Evolutionary conservation across 768 basidiomycete species (phyloP), one percentile per base, ranked within the genome.

Genomic region (Hygrocybe coccinea): DNA sequence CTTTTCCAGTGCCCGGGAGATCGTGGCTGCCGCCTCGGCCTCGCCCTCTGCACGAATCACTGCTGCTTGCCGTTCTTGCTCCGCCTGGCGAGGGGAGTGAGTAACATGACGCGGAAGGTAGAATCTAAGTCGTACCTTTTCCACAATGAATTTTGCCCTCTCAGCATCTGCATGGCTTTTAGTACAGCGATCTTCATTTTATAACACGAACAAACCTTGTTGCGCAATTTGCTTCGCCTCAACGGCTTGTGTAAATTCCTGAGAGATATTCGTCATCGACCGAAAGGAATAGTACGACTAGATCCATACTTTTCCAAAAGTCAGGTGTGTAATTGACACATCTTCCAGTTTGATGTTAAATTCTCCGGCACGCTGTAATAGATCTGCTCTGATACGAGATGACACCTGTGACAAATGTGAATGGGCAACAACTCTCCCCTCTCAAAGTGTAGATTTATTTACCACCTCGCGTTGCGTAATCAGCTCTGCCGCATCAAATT

Each of bases 211-310:
- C 75, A 47, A 62, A 91, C 91, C 91, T 81, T 99, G 97, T 70
- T 99, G 97, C 9, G 97, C 97, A 69, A 99, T 97, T 72, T 98
- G 97, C 72, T 99, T 99, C 38, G 95, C 95, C 74, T 99, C 97
- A 8, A 99, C 97, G n/a, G 97, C 97, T 85, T 89, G 86, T 5
- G 91, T 91, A 68, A 93, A 92, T 82, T 92, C 91, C 90, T 91
- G 59, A 2, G 39, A 29, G 17, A 55, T 8, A n/a, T 55, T 36
- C 56, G 46, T 38, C 36, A 39, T 52, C 12, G 33, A 41, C 25
- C 17, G 36, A n/a, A 5, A 7, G 9, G 14, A 10, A 25, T 3
- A 21, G 2, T 12, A 45, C 36, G 44, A 12, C 15, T n/a, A 29
- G 21, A 8, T 39, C 35, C 77, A 21, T 52, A 86, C 90, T 72